Evolutionary conservation across 2,329 filamentous ascomycete genomes (phyloP), one percentile per base, ranked within the genome.

Genomic region (Seiridium cupressi): DNA sequence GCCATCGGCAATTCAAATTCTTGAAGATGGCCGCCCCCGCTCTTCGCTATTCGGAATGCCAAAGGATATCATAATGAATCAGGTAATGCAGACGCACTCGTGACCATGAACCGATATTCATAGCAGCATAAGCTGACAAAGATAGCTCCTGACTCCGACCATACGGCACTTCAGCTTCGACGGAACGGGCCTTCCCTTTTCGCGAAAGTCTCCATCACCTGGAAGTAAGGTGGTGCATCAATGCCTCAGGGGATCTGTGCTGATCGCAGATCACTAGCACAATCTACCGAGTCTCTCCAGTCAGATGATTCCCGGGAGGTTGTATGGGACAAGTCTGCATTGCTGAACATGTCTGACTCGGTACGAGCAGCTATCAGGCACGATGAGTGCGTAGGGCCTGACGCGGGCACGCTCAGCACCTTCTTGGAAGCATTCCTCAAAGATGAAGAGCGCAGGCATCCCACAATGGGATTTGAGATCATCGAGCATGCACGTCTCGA

Each of bases 311-410:
- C 62, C n/a, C n/a, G 10, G 47, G 65, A 66, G 5, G 59, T 64
- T 1, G 51, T 57, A 32, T 72, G 64, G 65, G 58, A 66, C 47
- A 63, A 56, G 31, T 38, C 40, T 1, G 44, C 64, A 0, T 61
- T 80, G 2, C 66, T 81, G 3, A 65, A 74, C 13, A 70, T 83
- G 5, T 80, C 77, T 42, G 77, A 83, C 61, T 70, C 73, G 1
- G 69, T 79, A 40, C 74, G 81, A 2, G 63, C 65, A 3, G 73
- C 70, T 8, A 67, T 83, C 1, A 63, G 65, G 7, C 63, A 71
- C 5, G 64, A 71, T 7, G 69, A 71, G 42, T 66, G 57, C 4
- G 66, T 76, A 1, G 76, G 76, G 0, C 66, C 71, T 0, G 65
- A 74, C 38, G 69, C 68, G 18, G 70, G 74, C n/a, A 71, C 70